Percentiles rank a stretch among this genome's conserved stretches.
phyloP scores from a whole-genome alignment of 148 eudicot species.

The Tetragonia tetragonoides region DNA sequence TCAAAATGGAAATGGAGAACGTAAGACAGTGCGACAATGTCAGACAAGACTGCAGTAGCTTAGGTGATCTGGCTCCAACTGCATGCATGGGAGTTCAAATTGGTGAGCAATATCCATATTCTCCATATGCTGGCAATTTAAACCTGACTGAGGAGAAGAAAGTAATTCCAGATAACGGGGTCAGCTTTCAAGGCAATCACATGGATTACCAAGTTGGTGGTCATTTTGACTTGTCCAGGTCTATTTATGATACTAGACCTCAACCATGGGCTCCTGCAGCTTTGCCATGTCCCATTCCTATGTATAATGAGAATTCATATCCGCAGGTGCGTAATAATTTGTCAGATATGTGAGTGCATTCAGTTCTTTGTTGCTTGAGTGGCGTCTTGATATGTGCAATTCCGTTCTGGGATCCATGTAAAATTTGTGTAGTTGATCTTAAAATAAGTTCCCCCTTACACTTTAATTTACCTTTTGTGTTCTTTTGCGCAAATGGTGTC shows the following conservation, averaged over 20 bases:
- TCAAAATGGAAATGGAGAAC: conserved; percentile 46
- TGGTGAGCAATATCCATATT: conserved; percentile 59
- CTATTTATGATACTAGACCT: conserved; percentile 47
- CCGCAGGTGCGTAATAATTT: conserved; percentile 49
- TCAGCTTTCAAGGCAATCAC: conserved; percentile 48
- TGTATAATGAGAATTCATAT: conserved; percentile 51
- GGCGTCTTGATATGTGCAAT: neutral
- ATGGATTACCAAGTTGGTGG: conserved; percentile 55
- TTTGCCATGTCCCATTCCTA: conserved; percentile 52
- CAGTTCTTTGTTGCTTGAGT: neutral
- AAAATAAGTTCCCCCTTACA: neutral
- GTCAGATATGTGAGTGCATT: neutral
- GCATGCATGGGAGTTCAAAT: conserved; percentile 62
- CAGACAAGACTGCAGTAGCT: conserved; percentile 43
- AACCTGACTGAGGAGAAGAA: conserved; percentile 53
- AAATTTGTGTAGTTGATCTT: neutral
- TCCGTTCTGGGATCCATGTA: conserved; percentile 5
- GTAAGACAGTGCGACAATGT: conserved; percentile 36
- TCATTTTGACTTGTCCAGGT: conserved; percentile 56
- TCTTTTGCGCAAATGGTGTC: neutral
- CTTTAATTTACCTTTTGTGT: neutral
- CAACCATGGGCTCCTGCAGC: conserved; percentile 60
- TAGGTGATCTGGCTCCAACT: conserved; percentile 43
- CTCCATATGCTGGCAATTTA: conserved; percentile 38
- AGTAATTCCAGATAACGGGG: conserved; percentile 35